phyloP scores from a whole-genome alignment of 805 yeast species.

The Naumovozyma baii region DNA sequence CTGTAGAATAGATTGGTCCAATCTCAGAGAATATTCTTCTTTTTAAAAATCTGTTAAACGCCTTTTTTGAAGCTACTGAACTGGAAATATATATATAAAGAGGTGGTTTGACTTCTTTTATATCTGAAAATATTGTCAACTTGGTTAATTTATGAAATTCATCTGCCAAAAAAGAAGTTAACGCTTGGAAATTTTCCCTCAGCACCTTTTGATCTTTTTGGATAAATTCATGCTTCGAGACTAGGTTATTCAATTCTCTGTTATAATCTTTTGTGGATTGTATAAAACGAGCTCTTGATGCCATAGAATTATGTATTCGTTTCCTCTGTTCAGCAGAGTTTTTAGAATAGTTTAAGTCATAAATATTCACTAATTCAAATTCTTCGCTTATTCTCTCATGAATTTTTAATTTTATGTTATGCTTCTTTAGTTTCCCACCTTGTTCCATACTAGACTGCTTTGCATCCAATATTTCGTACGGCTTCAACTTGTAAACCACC shows the following conservation, averaged over 20 bases:
- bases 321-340: not conserved
- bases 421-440: constrained; percentile 49
- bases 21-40: constrained; percentile 17
- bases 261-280: constrained; percentile 11
- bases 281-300: constrained; percentile 2
- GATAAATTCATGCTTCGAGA: constrained; percentile 20
- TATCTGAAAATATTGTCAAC: constrained; percentile 16
- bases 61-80: constrained; percentile 11
- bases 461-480: constrained; percentile 43
- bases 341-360: constrained; percentile 6
- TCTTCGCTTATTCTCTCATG: constrained; percentile 28
- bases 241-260: constrained; percentile 10
- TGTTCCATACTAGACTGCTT: constrained; percentile 71
- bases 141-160: constrained; percentile 19
- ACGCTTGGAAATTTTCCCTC: constrained; percentile 13
- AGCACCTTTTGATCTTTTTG: constrained; percentile 20
- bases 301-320: not conserved
- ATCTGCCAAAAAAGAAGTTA: constrained; percentile 16
- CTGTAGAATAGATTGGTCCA: constrained; percentile 18
- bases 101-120: constrained; percentile 14
- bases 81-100: constrained; percentile 20
- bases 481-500: constrained; percentile 30
- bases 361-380: constrained; percentile 19
- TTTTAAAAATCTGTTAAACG: constrained; percentile 13
- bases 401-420: constrained; percentile 21